Percentiles rank a stretch among this genome's conserved stretches.
These are phyloP conservation scores for Perkinsus olseni DNA, from an alignment of 169 alveolate genomes.

Conservation along the genomic window DNA sequence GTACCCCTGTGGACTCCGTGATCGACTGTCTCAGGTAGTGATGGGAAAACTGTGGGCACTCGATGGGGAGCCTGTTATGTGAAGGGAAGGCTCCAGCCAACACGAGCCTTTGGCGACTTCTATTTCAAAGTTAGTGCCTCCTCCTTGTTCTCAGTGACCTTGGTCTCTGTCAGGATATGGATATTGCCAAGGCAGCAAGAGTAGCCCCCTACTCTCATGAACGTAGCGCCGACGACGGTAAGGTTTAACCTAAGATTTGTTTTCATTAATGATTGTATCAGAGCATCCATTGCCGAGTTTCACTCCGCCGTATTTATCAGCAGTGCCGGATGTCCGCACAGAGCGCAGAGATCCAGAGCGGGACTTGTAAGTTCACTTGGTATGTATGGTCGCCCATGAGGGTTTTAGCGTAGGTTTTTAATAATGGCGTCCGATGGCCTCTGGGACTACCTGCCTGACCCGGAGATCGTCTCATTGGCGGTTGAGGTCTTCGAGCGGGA, in stretches of 20 bases:
- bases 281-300: neutral
- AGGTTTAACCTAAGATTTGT: neutral
- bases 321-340: neutral
- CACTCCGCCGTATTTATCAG: neutral
- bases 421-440: constrained; percentile 49
- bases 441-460: constrained; percentile 37
- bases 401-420: constrained; percentile 14
- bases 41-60: neutral
- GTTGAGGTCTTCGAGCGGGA: neutral
- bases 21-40: neutral
- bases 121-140: constrained; percentile 24
- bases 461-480: neutral
- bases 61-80: constrained; percentile 32
- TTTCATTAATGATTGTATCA: neutral
- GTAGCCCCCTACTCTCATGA: neutral
- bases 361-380: neutral
- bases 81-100: constrained; percentile 56
- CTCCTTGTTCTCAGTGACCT: neutral
- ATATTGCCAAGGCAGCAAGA: neutral
- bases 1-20: neutral
- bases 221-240: neutral
- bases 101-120: constrained; percentile 54
- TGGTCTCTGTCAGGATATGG: neutral
- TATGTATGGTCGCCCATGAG: neutral
- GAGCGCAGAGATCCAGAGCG: neutral